These are phyloP conservation scores for Pelagophyceae sp. DNA, from an alignment of 352 stramenopile genomes.

Conservation along the genomic window DNA sequence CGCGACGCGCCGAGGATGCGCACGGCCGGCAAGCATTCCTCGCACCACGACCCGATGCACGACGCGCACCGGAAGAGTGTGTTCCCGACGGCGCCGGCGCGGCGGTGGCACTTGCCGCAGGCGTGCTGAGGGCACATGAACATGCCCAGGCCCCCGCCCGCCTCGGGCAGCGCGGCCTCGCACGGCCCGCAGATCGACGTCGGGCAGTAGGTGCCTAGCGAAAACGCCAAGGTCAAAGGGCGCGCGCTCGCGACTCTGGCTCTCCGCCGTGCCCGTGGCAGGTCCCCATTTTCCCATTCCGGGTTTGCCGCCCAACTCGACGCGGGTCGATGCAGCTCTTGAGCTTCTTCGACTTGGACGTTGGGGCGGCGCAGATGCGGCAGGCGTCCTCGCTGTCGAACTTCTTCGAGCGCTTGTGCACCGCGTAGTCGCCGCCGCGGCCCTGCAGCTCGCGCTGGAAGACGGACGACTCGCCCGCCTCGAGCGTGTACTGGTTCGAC, in stretches of 20 bases:
- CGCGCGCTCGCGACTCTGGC: too few relatives aligned
- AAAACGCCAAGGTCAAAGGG: neutral
- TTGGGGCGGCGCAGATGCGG: neutral
- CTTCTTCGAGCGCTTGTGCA: slow-evolving; percentile 10
- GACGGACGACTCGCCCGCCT: slow-evolving; percentile 15
- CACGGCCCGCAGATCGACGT: slow-evolving; percentile 22
- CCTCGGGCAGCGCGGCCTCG: slow-evolving; percentile 15
- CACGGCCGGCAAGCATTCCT: slow-evolving; percentile 30
- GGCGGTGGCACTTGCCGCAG: slow-evolving; percentile 19
- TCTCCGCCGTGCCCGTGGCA: too few relatives aligned
- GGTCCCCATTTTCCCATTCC: too few relatives aligned
- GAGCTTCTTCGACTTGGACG: neutral
- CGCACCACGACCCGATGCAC: slow-evolving; percentile 34
- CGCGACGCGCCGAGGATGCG: neutral
- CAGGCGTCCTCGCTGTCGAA: slow-evolving; percentile 9
- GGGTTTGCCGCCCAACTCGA: too few relatives aligned
- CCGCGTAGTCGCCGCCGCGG: neutral
- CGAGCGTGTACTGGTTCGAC: slow-evolving; percentile 17
- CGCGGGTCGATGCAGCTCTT: too few relatives aligned
- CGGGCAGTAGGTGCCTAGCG: slow-evolving; percentile 14
- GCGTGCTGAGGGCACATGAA: slow-evolving; percentile 28
- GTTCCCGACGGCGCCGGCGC: slow-evolving; percentile 13
- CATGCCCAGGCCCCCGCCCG: slow-evolving; percentile 2
- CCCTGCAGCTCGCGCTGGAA: slow-evolving; percentile 1
- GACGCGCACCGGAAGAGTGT: slow-evolving; percentile 35